Conservation (phyloP, 768 basidiomycete species). For the Russula foetens region DNA sequence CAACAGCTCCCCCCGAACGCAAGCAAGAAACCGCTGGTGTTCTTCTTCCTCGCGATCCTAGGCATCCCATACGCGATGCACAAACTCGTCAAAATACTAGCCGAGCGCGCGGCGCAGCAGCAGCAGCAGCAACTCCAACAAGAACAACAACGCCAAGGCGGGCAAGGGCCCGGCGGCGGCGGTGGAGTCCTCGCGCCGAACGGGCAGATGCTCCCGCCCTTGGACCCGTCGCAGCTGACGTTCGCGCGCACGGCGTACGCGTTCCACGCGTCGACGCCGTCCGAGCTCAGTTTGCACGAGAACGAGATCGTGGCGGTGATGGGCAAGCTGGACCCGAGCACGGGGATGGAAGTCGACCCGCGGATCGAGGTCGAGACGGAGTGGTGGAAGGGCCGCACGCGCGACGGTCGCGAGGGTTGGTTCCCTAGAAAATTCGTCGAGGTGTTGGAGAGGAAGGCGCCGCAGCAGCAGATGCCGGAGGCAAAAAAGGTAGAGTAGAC, state of each 20-base stretch:
- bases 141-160: constrained; percentile 32
- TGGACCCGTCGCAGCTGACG: constrained; percentile 72
- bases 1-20: constrained; percentile 44
- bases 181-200: constrained; percentile 29
- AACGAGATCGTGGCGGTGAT: constrained; percentile 93
- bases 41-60: constrained; percentile 90
- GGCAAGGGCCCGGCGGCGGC: too few species aligned
- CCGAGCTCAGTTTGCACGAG: constrained; percentile 74
- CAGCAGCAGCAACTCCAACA: constrained; percentile 30
- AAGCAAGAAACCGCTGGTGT: constrained; percentile 81
- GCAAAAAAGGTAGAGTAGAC: constrained; percentile 35
- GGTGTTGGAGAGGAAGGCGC: constrained; percentile 43
- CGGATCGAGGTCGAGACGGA: constrained; percentile 54
- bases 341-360: constrained; percentile 61
- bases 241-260: constrained; percentile 80
- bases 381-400: constrained; percentile 93
- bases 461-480: constrained; percentile 10
- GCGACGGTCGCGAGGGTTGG: constrained; percentile 91
- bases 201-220: constrained; percentile 40
- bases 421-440: constrained; percentile 90
- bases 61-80: constrained; percentile 94
- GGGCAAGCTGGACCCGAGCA: constrained; percentile 65
- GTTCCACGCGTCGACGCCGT: constrained; percentile 64
- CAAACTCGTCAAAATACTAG: constrained; percentile 72
- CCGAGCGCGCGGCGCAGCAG: constrained; percentile 49